Evolutionary conservation across 768 basidiomycete species (phyloP).

Genomic region (Phylloporus scabripes): DNA sequence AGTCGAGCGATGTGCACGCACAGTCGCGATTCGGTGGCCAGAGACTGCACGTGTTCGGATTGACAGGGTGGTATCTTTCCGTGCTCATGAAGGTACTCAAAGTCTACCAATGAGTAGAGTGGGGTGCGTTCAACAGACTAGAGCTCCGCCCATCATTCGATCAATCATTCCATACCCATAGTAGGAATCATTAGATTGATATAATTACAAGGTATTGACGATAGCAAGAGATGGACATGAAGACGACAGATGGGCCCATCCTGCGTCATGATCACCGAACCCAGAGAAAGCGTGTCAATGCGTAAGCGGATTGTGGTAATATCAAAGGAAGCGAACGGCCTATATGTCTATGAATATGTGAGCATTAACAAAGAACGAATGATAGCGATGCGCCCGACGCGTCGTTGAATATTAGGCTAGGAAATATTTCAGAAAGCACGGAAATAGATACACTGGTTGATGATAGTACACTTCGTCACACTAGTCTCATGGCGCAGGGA

Average conservation of each 20-base stretch:
- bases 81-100: slow-evolving; percentile 52
- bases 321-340: slow-evolving; percentile 7
- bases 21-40: slow-evolving; percentile 41
- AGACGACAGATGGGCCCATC: slow-evolving; percentile 12
- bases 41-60: slow-evolving; percentile 70
- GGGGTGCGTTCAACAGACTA: neutral
- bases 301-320: slow-evolving; percentile 13
- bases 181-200: slow-evolving; percentile 14
- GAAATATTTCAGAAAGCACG: slow-evolving; percentile 14
- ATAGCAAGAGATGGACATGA: slow-evolving; percentile 15
- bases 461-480: slow-evolving; percentile 14
- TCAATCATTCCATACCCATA: neutral
- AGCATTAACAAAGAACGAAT: slow-evolving; percentile 26
- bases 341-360: slow-evolving; percentile 17
- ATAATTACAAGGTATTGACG: slow-evolving; percentile 21
- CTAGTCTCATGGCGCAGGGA: slow-evolving; percentile 40
- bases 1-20: slow-evolving; percentile 28
- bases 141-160: neutral
- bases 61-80: slow-evolving; percentile 80
- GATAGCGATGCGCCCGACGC: slow-evolving; percentile 21
- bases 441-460: slow-evolving; percentile 21
- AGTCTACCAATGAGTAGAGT: slow-evolving; percentile 35
- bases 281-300: slow-evolving; percentile 7
- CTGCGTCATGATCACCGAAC: slow-evolving; percentile 11
- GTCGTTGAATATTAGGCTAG: slow-evolving; percentile 19